Evolutionary conservation across 2,329 filamentous ascomycete genomes (phyloP).

Genomic region (Fusarium sp.): DNA sequence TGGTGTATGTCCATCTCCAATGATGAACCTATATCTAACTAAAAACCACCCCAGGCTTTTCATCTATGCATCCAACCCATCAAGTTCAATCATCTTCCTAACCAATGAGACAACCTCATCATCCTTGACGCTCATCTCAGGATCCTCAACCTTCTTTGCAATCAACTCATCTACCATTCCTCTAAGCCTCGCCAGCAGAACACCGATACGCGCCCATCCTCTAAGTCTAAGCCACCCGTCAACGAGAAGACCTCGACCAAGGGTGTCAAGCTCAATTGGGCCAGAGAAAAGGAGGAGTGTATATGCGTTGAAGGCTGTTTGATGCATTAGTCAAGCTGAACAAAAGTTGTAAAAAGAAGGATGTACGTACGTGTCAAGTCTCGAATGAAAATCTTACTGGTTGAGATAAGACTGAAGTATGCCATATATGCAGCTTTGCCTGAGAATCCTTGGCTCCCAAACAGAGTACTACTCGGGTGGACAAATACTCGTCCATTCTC

Average conservation of each 20-base stretch:
- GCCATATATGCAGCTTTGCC: conserved; percentile 81
- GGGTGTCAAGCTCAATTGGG: conserved; percentile 84
- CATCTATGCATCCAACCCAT: conserved; percentile 78
- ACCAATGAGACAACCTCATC: conserved; percentile 81
- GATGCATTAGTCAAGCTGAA: conserved; percentile 8
- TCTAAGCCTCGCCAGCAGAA: conserved; percentile 83
- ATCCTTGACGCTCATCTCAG: conserved; percentile 66
- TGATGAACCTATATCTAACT: background rate
- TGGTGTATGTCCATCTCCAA: background rate
- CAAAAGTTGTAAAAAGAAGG: background rate
- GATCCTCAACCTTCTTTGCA: conserved; percentile 82
- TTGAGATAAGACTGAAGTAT: conserved; percentile 93
- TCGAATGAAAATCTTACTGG: conserved; percentile 89
- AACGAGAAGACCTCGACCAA: conserved; percentile 86
- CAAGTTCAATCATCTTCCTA: conserved; percentile 84
- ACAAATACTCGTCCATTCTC: conserved; percentile 91
- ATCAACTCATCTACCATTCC: conserved; percentile 89
- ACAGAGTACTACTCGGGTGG: conserved; percentile 88
- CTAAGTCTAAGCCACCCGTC: conserved; percentile 89
- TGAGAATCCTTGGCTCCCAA: conserved; percentile 82
- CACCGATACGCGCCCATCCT: conserved; percentile 95
- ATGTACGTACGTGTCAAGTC: conserved; percentile 82
- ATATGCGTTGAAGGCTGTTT: conserved; percentile 86
- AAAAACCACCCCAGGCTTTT: background rate
- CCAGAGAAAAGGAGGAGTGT: conserved; percentile 90